These are phyloP conservation scores for Aquilaria malaccensis DNA, from an alignment of 345 rosid genomes.

Conservation along the genomic window DNA sequence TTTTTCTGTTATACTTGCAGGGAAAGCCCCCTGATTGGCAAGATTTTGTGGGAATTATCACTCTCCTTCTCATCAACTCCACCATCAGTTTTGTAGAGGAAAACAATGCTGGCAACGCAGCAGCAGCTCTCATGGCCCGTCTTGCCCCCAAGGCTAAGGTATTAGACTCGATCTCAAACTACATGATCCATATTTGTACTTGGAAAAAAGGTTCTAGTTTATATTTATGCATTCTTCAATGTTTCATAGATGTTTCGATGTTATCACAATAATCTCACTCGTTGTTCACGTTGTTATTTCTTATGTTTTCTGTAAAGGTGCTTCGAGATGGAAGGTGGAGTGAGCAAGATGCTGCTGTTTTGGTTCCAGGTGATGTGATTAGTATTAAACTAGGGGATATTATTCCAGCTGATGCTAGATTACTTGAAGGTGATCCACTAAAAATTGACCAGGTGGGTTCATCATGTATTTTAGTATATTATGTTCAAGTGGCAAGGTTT, in stretches of 20 bases:
- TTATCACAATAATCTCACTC: too few species aligned
- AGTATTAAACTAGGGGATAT: slow-evolving; percentile 95
- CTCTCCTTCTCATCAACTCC: slow-evolving; percentile 81
- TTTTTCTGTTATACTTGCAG: slow-evolving; percentile 25
- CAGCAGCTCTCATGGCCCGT: slow-evolving; percentile 97
- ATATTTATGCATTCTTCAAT: too few species aligned
- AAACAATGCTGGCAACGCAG: slow-evolving; percentile 96
- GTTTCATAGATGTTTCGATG: too few species aligned
- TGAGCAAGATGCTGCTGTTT: slow-evolving; percentile 83
- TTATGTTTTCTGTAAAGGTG: slow-evolving; percentile 38
- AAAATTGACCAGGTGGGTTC: slow-evolving; percentile 83
- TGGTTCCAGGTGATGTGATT: slow-evolving; percentile 91
- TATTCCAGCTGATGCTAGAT: slow-evolving; percentile 95
- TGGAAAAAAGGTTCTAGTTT: too few species aligned
- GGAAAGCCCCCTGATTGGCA: slow-evolving; percentile 99
- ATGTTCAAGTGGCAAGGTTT: slow-evolving; percentile 9
- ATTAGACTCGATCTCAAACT: slow-evolving; percentile 10
- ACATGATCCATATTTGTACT: too few species aligned
- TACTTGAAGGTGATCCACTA: slow-evolving; percentile 91
- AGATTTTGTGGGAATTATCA: slow-evolving; percentile 90
- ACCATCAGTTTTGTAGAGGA: slow-evolving; percentile 98
- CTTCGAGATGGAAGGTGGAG: slow-evolving; percentile 96
- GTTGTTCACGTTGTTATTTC: neutral
- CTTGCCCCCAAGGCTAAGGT: slow-evolving; percentile 98
- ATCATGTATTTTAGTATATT: neutral